phyloP scores from a whole-genome alignment of 2,329 filamentous ascomycete species.

The Thielaviopsis musarum region DNA sequence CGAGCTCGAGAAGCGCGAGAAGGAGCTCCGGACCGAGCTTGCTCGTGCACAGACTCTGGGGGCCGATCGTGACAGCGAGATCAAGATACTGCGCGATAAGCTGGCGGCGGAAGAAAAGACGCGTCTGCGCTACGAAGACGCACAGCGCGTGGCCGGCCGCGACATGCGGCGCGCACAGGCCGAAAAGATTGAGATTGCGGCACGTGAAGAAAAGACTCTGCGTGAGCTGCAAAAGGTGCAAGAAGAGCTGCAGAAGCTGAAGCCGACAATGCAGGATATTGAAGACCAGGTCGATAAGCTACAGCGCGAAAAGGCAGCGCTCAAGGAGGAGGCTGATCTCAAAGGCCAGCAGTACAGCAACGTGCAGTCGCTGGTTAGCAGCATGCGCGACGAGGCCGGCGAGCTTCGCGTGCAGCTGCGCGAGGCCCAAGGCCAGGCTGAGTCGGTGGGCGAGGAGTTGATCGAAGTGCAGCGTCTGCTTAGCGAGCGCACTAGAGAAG shows the following conservation, averaged over 20 bases:
- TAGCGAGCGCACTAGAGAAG: slow-evolving; percentile 75
- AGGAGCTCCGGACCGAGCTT: slow-evolving; percentile 62
- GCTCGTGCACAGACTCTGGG: slow-evolving; percentile 51
- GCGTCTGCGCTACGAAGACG: slow-evolving; percentile 62
- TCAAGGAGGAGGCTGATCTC: slow-evolving; percentile 67
- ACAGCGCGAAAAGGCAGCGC: slow-evolving; percentile 45
- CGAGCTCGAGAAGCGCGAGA: slow-evolving; percentile 65
- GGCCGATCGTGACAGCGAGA: slow-evolving; percentile 59
- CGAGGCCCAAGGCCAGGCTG: slow-evolving; percentile 65
- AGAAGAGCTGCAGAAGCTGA: slow-evolving; percentile 54
- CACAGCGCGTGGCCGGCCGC: slow-evolving; percentile 53
- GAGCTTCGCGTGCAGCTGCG: slow-evolving; percentile 86
- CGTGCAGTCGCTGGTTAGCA: slow-evolving; percentile 70
- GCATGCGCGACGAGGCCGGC: slow-evolving; percentile 81
- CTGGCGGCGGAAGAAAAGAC: slow-evolving; percentile 56
- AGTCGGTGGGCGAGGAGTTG: slow-evolving; percentile 82
- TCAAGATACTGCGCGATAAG: slow-evolving; percentile 63
- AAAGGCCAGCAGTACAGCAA: slow-evolving; percentile 75
- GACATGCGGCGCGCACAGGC: slow-evolving; percentile 64
- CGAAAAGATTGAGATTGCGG: slow-evolving; percentile 61
- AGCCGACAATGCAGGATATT: slow-evolving; percentile 43
- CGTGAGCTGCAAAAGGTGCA: slow-evolving; percentile 56
- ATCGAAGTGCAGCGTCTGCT: slow-evolving; percentile 75
- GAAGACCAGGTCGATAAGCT: slow-evolving; percentile 59
- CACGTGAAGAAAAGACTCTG: slow-evolving; percentile 52